phyloP scores from a whole-genome alignment of 352 stramenopile species.

The Phytophthora citricola region DNA sequence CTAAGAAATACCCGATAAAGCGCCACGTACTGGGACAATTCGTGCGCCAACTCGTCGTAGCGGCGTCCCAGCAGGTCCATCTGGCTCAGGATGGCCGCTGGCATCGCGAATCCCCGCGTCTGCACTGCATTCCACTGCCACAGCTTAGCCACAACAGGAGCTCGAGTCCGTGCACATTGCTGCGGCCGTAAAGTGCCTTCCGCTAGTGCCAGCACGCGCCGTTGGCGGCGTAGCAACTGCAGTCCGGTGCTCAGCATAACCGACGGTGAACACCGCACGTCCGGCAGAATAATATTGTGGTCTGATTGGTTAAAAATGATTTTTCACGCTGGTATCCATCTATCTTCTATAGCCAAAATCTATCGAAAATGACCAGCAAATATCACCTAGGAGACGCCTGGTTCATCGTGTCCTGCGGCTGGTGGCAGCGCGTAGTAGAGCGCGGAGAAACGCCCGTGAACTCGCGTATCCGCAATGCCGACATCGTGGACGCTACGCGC shows the following conservation, averaged over 20 bases:
- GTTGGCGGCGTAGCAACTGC: constrained; percentile 35
- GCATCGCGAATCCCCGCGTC: constrained; percentile 63
- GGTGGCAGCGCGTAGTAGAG: constrained; percentile 55
- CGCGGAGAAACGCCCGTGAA: constrained; percentile 16
- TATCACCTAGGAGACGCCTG: constrained; percentile 58
- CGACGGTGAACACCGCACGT: constrained; percentile 2
- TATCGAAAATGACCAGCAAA: constrained; percentile 22
- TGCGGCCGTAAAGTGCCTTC: constrained; percentile 11
- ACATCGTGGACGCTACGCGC: constrained; percentile 52
- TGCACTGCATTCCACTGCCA: constrained; percentile 27
- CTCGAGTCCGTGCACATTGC: background rate
- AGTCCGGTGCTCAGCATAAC: constrained; percentile 22
- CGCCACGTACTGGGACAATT: constrained; percentile 65
- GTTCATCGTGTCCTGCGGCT: constrained; percentile 61
- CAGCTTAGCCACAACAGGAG: background rate
- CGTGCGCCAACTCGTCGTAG: constrained; percentile 68
- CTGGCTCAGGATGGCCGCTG: constrained; percentile 73
- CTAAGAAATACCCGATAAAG: background rate
- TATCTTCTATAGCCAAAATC: constrained; percentile 1
- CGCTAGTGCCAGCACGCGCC: constrained; percentile 17
- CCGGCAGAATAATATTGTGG: background rate
- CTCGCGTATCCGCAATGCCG: constrained; percentile 42
- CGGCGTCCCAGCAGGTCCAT: constrained; percentile 69
- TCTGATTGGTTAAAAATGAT: constrained; percentile 1
- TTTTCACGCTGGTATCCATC: no score